Base-by-base conservation (phyloP, 306 rosid genomes). In the Cucurbita maxima region DNA sequence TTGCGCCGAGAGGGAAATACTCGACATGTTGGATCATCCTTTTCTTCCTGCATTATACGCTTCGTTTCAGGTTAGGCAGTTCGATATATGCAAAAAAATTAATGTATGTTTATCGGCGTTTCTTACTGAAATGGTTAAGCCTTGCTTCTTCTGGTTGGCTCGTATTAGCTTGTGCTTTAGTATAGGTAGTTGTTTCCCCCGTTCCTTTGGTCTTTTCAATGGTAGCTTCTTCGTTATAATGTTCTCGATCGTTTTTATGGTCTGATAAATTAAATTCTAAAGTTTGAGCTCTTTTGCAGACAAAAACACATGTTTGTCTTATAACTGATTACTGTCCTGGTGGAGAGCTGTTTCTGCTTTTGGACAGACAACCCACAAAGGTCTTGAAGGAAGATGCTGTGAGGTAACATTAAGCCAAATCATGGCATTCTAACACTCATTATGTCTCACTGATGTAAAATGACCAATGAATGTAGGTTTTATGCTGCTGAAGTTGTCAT, bases 11-110 rank as follows among this genome's bases (percentile, higher is more conserved):
- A 91, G 99, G 79, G 95, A 94, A 83, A 91, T 94, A 77, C 99
- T 94, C 3, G 99, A 91, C 84, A 81, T 83, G 91, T 83, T 94
- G 90, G 99, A 94, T 77, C 99, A 94, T 77, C 99, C 99, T 81
- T 94, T 94, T 83, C 90, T 94, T 56, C 99, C 97, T 10, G 96
- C 95, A 67, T 72, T 94, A 54, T 94, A 94, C 79, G 99, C 99
- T 71, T 94, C 99, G 43, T 94, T 94, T 78, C 99, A 94, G 99
- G 99, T 94, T 51, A 78, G 86, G 50, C 78, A 53, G 36, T 81
- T 41, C 38, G 25, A 61, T 38, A 30, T 25, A 58, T 11, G 41
- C 63, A 5, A 40, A 25, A 30, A 25, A 25, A 8, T 18, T 9
- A 5, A 58, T 58, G 12, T 58, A 20, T 34, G 2, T 13, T 59